phyloP scores from a whole-genome alignment of 257 asterid species.

The Fraxinus cuspidata region DNA sequence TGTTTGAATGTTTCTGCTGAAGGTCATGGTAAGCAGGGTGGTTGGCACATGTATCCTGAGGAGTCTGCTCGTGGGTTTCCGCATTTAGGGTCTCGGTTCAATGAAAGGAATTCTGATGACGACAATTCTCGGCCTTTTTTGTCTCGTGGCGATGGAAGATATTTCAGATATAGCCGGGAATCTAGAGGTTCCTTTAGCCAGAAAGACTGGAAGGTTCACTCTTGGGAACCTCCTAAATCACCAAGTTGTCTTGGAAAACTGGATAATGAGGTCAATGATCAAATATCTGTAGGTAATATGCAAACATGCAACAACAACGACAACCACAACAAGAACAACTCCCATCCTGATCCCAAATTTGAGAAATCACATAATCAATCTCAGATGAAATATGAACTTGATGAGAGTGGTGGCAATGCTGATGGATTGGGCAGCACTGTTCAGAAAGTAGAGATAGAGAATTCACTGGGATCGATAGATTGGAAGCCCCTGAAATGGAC shows the following conservation, averaged over 20 bases:
- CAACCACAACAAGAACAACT: slow-evolving; percentile 26
- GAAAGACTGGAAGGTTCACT: slow-evolving; percentile 67
- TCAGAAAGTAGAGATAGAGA: slow-evolving; percentile 63
- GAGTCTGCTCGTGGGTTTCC: slow-evolving; percentile 64
- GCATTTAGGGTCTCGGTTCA: slow-evolving; percentile 68
- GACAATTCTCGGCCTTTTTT: slow-evolving; percentile 60
- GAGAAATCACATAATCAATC: slow-evolving; percentile 43
- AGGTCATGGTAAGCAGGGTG: slow-evolving; percentile 99
- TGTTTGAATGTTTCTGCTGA: slow-evolving; percentile 46
- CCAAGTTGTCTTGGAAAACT: slow-evolving; percentile 65
- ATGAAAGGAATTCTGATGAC: slow-evolving; percentile 64
- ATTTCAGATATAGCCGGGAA: slow-evolving; percentile 61
- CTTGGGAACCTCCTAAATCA: slow-evolving; percentile 58
- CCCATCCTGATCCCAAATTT: slow-evolving; percentile 38
- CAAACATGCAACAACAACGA: slow-evolving; percentile 34
- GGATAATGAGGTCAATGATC: slow-evolving; percentile 44
- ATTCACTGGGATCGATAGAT: slow-evolving; percentile 54
- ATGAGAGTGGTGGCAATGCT: slow-evolving; percentile 37
- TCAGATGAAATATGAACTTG: slow-evolving; percentile 52
- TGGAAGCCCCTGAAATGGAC: slow-evolving; percentile 64
- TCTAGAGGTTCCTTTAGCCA: slow-evolving; percentile 68
- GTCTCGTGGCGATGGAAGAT: slow-evolving; percentile 62
- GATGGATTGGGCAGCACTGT: slow-evolving; percentile 35
- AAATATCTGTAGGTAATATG: slow-evolving; percentile 55
- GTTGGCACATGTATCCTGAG: slow-evolving; percentile 72